Evolutionary conservation across 2,329 filamentous ascomycete genomes (phyloP).

Genomic region (Rhytidhysteron rufulum): DNA sequence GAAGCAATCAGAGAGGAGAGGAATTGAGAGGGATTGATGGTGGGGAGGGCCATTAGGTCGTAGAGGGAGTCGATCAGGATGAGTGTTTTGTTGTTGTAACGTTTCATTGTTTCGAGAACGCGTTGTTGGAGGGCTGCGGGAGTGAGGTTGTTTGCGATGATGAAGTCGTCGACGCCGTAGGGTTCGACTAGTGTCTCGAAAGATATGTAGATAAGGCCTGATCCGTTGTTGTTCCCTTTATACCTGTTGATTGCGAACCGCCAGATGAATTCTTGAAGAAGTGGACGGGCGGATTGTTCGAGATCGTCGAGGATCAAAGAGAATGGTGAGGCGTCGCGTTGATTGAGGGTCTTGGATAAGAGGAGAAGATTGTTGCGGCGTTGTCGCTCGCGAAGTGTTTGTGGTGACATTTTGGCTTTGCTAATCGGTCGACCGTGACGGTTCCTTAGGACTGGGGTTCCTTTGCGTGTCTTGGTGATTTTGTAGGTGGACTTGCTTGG

Average conservation of each 20-base stretch:
- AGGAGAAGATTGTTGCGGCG: slow-evolving; percentile 81
- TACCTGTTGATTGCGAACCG: slow-evolving; percentile 49
- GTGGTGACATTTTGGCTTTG: slow-evolving; percentile 22
- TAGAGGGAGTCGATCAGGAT: slow-evolving; percentile 80
- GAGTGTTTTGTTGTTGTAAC: slow-evolving; percentile 43
- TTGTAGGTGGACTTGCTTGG: too few species aligned
- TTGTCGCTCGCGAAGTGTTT: slow-evolving; percentile 49
- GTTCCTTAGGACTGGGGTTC: too few species aligned
- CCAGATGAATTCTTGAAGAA: slow-evolving; percentile 69
- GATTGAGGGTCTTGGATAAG: slow-evolving; percentile 75
- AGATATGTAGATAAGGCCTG: slow-evolving; percentile 71
- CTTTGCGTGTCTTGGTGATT: too few species aligned
- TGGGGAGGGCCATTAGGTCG: slow-evolving; percentile 53
- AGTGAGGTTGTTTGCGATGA: slow-evolving; percentile 60
- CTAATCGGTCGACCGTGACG: too few species aligned
- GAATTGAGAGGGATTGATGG: slow-evolving; percentile 61
- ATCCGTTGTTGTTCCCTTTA: slow-evolving; percentile 39
- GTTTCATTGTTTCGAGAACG: slow-evolving; percentile 18
- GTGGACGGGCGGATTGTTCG: slow-evolving; percentile 70
- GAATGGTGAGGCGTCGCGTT: slow-evolving; percentile 78
- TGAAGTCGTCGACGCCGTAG: slow-evolving; percentile 61
- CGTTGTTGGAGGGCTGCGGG: slow-evolving; percentile 57
- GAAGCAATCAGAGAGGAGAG: slow-evolving; percentile 67
- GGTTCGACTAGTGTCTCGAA: slow-evolving; percentile 70
- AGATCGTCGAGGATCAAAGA: slow-evolving; percentile 81